Evolutionary conservation across 257 asterid genomes (phyloP), one percentile per base, ranked within the genome.

Genomic region (Buddleja alternifolia): DNA sequence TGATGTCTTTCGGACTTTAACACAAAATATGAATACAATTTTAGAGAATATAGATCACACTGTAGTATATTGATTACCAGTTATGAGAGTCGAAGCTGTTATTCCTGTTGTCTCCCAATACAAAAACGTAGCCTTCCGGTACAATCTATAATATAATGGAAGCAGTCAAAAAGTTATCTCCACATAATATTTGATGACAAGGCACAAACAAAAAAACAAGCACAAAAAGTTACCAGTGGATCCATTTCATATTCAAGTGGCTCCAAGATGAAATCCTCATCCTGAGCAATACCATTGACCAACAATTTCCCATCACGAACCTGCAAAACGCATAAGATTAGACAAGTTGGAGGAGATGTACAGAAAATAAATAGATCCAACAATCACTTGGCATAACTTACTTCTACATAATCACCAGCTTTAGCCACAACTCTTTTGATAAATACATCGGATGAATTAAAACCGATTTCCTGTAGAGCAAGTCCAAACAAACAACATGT

Each of bases 21-120:
- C 41, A 17, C 40, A 32, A 14, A 65, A 55, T 44, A 39, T 17
- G 15, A 60, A 23, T 40, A 55, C 17, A 25, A 64, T 32, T 20
- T 10, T 25, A 1, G 48, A 50, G 40, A 66, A 1, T n/a, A 58
- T 9, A 8, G 29, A 57, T 57, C 45, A 60, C 10, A 40, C 9
- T 42, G 51, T 53, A 53, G 54, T 45, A 16, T 15, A 53, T 23
- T 11, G 53, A 61, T 72, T 77, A 92, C 98, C 99, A 93, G 76
- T 85, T 73, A 78, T 86, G 99, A 21, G 99, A 93, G 81, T 93
- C 99, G 12, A 68, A 87, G 85, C 99, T 93, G 72, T 89, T 87
- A 70, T 93, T 93, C 44, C 99, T 96, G 63, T 93, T 93, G 90
- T 93, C 97, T 56, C 99, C 99, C 87, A 93, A 71, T 67, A 93